Conservation (phyloP, 306 rosid genomes). For the Cotoneaster glaucophyllus region DNA sequence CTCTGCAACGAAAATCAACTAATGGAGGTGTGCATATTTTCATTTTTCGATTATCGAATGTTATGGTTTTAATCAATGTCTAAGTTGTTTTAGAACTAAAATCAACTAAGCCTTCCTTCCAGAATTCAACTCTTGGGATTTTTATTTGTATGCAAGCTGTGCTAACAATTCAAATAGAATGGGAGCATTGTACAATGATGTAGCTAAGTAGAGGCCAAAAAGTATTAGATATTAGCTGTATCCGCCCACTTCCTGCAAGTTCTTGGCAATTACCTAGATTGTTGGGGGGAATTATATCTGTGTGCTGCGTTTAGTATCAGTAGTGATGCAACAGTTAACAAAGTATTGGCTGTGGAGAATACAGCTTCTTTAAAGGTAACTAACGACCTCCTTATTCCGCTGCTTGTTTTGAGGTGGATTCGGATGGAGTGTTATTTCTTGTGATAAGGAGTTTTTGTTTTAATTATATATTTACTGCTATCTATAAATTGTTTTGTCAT, state of each 20-base stretch:
- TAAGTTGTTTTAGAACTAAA: neutral
- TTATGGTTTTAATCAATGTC: neutral
- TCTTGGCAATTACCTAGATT: neutral
- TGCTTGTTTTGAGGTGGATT: neutral
- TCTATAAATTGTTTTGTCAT: slow-evolving; percentile 17
- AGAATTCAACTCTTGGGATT: neutral
- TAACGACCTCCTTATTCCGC: neutral
- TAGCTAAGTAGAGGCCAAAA: neutral
- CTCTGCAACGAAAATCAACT: neutral
- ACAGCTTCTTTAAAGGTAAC: slow-evolving; percentile 44
- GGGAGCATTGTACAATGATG: neutral
- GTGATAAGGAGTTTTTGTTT: neutral
- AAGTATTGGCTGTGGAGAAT: slow-evolving; percentile 22
- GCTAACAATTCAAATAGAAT: neutral
- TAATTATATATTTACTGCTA: neutral
- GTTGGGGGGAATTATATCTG: neutral
- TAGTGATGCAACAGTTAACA: slow-evolving; percentile 28
- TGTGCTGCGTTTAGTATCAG: slow-evolving; percentile 15
- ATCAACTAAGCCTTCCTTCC: neutral
- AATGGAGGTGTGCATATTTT: neutral
- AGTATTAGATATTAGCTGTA: neutral
- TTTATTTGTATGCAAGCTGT: too few species aligned
- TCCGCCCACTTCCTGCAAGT: neutral
- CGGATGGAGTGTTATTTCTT: slow-evolving; percentile 3
- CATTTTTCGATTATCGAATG: neutral